Percentiles rank a stretch among this genome's conserved stretches.
phyloP scores from a whole-genome alignment of 495 filamentous ascomycete species.

The Xylaria cubensis region DNA sequence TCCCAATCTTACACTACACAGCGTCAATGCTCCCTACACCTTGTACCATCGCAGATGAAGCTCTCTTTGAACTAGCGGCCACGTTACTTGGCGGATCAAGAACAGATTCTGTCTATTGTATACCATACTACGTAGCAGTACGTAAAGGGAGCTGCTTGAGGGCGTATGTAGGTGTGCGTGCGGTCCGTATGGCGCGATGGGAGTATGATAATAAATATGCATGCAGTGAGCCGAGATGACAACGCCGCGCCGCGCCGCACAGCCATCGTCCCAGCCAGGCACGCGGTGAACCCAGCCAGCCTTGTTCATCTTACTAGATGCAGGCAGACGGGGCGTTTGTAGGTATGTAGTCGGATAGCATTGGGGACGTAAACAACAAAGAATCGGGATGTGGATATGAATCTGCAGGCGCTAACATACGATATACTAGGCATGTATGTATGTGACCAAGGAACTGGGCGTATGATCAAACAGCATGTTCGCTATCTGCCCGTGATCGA shows the following conservation, averaged over 20 bases:
- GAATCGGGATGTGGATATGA: not conserved
- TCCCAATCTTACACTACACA: not conserved
- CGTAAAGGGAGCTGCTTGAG: not conserved
- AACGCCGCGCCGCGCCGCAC: constrained; percentile 15
- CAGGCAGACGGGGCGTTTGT: not conserved
- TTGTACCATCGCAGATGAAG: not conserved
- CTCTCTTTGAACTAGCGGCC: constrained; percentile 10
- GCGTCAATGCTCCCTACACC: not conserved
- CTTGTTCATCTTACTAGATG: constrained; percentile 17
- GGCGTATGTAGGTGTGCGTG: constrained; percentile 1
- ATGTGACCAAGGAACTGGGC: not conserved
- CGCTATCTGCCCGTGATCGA: not conserved
- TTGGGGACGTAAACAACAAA: not conserved
- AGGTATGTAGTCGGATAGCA: not conserved
- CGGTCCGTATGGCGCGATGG: constrained; percentile 11
- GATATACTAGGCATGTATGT: constrained; percentile 3
- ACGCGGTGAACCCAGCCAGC: constrained; percentile 5
- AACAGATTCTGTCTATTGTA: not conserved
- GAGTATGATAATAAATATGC: constrained; percentile 11
- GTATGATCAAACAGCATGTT: constrained; percentile 9
- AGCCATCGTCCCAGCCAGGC: constrained; percentile 17
- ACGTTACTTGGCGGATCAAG: not conserved
- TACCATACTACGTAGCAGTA: not conserved
- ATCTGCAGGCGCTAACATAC: constrained; percentile 17
- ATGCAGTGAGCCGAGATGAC: constrained; percentile 25